Evolutionary conservation across 495 filamentous ascomycete species (phyloP), one percentile per base, ranked within the genome.

Genomic region (Cetradonia linearis): DNA sequence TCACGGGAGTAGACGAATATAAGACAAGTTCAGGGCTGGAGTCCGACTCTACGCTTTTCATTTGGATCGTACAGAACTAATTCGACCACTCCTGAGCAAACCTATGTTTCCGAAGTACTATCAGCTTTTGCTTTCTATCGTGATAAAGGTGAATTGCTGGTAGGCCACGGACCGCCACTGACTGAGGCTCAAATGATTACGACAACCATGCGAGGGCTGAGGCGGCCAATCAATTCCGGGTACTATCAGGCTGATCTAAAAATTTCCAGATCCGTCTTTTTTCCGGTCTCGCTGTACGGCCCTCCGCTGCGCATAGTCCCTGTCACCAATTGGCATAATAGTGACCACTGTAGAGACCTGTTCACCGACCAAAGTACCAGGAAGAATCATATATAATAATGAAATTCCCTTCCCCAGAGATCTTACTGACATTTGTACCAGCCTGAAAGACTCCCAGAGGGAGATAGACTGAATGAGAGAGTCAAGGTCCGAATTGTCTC

Each of bases 341-440:
- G 36, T 38, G 36, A 38, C 16, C 36, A 38, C 65, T 30, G 37
- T 44, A 23, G 58, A 55, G 30, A 33, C 62, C 16, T 42, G 46
- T 20, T 50, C 57, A 33, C 44, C 48, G 46, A 49, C 33, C 46
- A 18, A 27, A 10, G 46, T 23, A 3, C 28, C 55, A 23, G n/a
- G 55, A 27, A 25, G 27, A 34, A 42, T 60, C 31, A 60, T n/a
- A n/a, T n/a, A n/a, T n/a, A n/a, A n/a, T n/a, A n/a, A n/a, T n/a
- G n/a, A n/a, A n/a, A n/a, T n/a, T n/a, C n/a, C n/a, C n/a, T n/a
- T n/a, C n/a, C n/a, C 46, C 28, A 33, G 34, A 18, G 48, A 60
- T 23, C 1, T 58, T 23, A 58, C 34, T 31, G 34, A 27, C 11
- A 34, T 58, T 1, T 47, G 55, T 13, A 27, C 20, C 20, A 3